Percentiles rank a stretch among this genome's conserved stretches.
These are phyloP conservation scores for Clathrus columnatus DNA, from an alignment of 768 basidiomycete genomes.

Conservation along the genomic window DNA sequence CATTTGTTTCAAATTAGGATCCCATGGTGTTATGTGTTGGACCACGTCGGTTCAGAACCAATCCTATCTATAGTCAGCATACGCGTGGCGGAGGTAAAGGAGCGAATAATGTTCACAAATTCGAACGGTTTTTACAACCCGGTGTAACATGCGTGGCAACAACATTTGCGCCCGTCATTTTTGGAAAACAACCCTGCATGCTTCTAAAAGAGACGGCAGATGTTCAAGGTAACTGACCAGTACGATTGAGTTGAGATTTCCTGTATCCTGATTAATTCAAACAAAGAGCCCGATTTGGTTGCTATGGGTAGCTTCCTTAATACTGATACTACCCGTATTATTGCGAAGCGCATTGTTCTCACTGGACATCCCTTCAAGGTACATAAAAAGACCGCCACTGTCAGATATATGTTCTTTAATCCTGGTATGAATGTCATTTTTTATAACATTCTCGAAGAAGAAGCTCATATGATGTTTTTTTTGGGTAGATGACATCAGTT, in stretches of 20 bases:
- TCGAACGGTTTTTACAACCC: slow-evolving; percentile 81
- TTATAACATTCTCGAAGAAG: not conserved
- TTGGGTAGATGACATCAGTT: slow-evolving; percentile 68
- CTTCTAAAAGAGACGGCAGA: slow-evolving; percentile 65
- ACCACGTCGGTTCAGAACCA: slow-evolving; percentile 73
- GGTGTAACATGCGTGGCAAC: slow-evolving; percentile 78
- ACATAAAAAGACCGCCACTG: slow-evolving; percentile 93
- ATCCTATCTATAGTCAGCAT: slow-evolving; percentile 89
- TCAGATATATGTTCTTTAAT: slow-evolving; percentile 99
- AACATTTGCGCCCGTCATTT: slow-evolving; percentile 79
- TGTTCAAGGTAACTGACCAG: slow-evolving; percentile 46
- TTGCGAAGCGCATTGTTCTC: slow-evolving; percentile 89
- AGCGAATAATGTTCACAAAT: slow-evolving; percentile 95
- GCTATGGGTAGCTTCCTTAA: slow-evolving; percentile 83
- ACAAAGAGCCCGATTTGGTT: slow-evolving; percentile 68
- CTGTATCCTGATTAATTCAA: slow-evolving; percentile 6
- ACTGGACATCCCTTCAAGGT: slow-evolving; percentile 97
- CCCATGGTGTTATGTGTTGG: slow-evolving; percentile 84
- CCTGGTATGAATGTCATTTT: slow-evolving; percentile 37
- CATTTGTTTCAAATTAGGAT: slow-evolving; percentile 41
- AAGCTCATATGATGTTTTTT: not conserved
- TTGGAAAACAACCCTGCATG: slow-evolving; percentile 76
- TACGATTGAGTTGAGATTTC: not conserved
- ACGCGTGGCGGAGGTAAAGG: slow-evolving; percentile 85
- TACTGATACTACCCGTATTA: slow-evolving; percentile 84